These are phyloP conservation scores for Candida germanica DNA, from an alignment of 805 yeast genomes.

Conservation along the genomic window DNA sequence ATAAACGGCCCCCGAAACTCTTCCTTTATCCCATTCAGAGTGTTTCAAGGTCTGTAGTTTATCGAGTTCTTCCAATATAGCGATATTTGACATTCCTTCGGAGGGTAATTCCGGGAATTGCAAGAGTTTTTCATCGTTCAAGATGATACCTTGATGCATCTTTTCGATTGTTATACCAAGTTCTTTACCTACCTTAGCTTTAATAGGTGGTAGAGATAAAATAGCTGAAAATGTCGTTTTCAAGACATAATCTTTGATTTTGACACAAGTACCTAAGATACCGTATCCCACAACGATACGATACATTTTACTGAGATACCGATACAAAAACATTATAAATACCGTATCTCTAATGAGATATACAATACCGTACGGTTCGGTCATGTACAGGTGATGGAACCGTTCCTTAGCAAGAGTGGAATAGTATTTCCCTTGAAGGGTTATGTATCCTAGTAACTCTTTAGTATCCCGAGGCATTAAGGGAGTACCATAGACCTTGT, in stretches of 20 bases:
- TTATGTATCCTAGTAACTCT: conserved; percentile 12
- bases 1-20: conserved; percentile 92
- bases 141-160: conserved; percentile 58
- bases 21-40: conserved; percentile 80
- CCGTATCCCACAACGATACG: conserved; percentile 38
- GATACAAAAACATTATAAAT: conserved; percentile 15
- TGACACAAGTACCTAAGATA: conserved; percentile 23
- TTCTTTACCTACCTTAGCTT: conserved; percentile 57
- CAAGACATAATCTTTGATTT: conserved; percentile 9
- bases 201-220: conserved; percentile 51
- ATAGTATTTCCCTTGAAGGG: neutral
- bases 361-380: conserved; percentile 12
- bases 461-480: conserved; percentile 19
- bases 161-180: conserved; percentile 43
- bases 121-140: conserved; percentile 44
- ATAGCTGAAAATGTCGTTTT: conserved; percentile 28
- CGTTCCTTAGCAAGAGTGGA: neutral
- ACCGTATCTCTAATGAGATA: conserved; percentile 20
- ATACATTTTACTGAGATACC: conserved; percentile 1
- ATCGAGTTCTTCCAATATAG: conserved; percentile 51
- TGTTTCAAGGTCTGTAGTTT: conserved; percentile 52
- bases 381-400: conserved; percentile 4
- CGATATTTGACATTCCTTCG: conserved; percentile 49
- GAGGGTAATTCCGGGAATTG: conserved; percentile 55
- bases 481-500: conserved; percentile 21